phyloP scores from a whole-genome alignment of 148 eudicot genomes.

The Limonium bicolor region DNA sequence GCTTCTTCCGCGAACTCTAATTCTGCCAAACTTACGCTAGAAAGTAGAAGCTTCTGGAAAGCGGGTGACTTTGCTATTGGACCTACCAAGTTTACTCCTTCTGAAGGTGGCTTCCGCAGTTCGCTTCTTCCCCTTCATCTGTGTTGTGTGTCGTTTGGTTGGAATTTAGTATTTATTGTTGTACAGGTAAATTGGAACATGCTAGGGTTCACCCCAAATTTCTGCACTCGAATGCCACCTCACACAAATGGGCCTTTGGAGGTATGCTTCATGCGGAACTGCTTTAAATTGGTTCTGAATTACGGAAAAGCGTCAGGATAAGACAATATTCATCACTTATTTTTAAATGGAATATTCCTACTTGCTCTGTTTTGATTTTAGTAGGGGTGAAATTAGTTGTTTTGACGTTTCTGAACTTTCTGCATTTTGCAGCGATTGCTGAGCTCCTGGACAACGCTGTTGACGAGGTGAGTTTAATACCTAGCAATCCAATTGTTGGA shows the following conservation, averaged over 20 bases:
- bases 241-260: conserved; percentile 99
- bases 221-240: conserved; percentile 98
- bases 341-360: not conserved
- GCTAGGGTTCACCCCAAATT: conserved; percentile 97
- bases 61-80: conserved; percentile 56
- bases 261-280: conserved; percentile 23
- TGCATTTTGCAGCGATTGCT: conserved; percentile 65
- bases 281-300: too few species aligned
- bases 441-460: conserved; percentile 95
- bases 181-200: conserved; percentile 81
- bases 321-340: too few species aligned
- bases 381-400: not conserved
- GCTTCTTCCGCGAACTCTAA: conserved; percentile 7
- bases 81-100: conserved; percentile 25
- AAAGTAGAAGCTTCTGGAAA: conserved; percentile 81
- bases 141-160: not conserved
- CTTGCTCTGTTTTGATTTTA: not conserved
- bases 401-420: not conserved
- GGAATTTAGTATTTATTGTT: not conserved
- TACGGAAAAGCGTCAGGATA: too few species aligned
- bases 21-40: conserved; percentile 22
- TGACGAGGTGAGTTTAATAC: conserved; percentile 86
- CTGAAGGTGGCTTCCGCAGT: conserved; percentile 21
- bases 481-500: too few species aligned
- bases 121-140: not conserved